These are phyloP conservation scores for Striga asiatica DNA, from an alignment of 257 asterid genomes.

Conservation along the genomic window DNA sequence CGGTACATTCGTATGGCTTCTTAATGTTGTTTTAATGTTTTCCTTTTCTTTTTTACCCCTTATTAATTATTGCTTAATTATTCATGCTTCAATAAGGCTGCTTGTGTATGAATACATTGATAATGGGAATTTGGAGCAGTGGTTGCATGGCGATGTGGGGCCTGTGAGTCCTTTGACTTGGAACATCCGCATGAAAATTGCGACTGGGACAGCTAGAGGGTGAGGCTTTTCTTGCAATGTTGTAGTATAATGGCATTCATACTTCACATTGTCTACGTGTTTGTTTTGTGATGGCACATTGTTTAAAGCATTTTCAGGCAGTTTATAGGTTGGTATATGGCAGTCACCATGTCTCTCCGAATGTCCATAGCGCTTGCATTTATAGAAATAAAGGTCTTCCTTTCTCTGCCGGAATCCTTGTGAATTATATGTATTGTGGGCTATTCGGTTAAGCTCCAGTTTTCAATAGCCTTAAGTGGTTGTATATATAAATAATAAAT, in stretches of 20 bases:
- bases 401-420: neutral
- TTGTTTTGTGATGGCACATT: neutral
- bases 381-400: neutral
- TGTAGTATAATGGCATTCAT: neutral
- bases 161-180: conserved; percentile 84
- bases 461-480: no score
- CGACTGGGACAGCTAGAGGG: conserved; percentile 96
- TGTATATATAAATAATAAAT: no score
- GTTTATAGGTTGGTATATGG: no score
- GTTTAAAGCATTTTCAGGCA: neutral
- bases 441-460: no score
- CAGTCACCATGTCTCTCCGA: neutral
- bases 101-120: conserved; percentile 88
- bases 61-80: neutral
- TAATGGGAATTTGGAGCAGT: conserved; percentile 96
- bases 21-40: neutral
- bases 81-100: conserved; percentile 38
- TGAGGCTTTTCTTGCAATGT: conserved; percentile 18
- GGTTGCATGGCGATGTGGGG: conserved; percentile 97
- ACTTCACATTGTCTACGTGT: neutral
- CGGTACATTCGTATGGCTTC: conserved; percentile 37
- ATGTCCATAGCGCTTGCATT: neutral
- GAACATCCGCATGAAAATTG: conserved; percentile 89
- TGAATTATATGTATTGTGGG: neutral
- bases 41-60: neutral